Conservation (phyloP, 345 rosid species). For the Syzygium jambos region DNA sequence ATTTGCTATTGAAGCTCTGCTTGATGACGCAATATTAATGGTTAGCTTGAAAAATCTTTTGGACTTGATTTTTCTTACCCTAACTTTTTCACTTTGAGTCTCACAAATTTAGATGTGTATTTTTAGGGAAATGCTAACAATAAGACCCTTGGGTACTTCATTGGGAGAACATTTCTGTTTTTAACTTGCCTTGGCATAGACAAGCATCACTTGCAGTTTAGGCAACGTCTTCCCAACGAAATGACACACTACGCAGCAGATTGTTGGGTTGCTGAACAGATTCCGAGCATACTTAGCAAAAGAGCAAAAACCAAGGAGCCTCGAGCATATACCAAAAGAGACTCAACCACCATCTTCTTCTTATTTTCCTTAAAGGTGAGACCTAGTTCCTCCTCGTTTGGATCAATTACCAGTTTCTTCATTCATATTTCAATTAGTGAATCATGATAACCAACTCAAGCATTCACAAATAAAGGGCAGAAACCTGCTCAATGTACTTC, state of each 20-base stretch:
- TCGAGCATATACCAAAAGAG: too few relatives aligned
- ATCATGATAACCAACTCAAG: too few relatives aligned
- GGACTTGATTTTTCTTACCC: neutral
- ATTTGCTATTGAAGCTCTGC: slow-evolving; percentile 46
- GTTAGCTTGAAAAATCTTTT: slow-evolving; percentile 17
- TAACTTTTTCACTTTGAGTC: too few relatives aligned
- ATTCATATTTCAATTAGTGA: too few relatives aligned
- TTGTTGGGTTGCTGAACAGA: slow-evolving; percentile 89
- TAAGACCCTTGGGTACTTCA: slow-evolving; percentile 89
- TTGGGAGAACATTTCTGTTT: slow-evolving; percentile 86
- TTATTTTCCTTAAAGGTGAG: too few relatives aligned
- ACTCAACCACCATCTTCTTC: too few relatives aligned
- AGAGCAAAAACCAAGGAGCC: too few relatives aligned
- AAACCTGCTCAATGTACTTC: too few relatives aligned
- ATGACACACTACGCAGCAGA: slow-evolving; percentile 98
- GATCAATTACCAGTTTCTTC: too few relatives aligned
- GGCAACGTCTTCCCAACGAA: slow-evolving; percentile 90
- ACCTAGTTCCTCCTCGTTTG: too few relatives aligned
- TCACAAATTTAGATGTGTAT: neutral
- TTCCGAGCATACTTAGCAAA: too few relatives aligned
- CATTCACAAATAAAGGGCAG: too few relatives aligned
- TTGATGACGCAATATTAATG: slow-evolving; percentile 74
- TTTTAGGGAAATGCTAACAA: slow-evolving; percentile 79
- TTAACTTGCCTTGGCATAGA: slow-evolving; percentile 79
- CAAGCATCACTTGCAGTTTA: slow-evolving; percentile 62